phyloP scores from a whole-genome alignment of 2,329 filamentous ascomycete species.

The Meredithiella fracta region DNA sequence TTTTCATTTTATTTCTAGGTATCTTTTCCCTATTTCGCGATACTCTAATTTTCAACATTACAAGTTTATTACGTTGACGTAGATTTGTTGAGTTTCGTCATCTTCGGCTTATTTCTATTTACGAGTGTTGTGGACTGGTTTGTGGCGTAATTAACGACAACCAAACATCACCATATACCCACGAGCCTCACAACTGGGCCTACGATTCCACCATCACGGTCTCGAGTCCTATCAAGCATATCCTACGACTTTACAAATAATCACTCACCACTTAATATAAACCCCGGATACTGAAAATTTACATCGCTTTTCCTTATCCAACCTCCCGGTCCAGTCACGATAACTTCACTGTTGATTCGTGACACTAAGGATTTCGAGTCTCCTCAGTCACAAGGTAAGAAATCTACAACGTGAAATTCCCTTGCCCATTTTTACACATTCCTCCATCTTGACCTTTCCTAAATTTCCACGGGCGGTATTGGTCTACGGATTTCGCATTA shows the following conservation, averaged over 20 bases:
- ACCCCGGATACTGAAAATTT: not conserved
- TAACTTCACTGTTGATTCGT: constrained; percentile 4
- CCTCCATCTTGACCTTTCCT: not conserved
- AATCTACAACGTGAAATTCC: not conserved
- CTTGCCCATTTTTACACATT: not conserved
- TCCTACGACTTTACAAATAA: not conserved
- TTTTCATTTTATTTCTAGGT: not conserved
- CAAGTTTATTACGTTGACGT: not conserved
- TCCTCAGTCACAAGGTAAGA: not conserved
- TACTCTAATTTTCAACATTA: not conserved
- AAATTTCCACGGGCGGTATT: not conserved
- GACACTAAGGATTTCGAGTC: constrained; percentile 3
- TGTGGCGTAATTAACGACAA: no score
- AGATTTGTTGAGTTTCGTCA: not conserved
- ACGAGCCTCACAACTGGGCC: no score
- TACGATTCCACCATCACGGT: no score
- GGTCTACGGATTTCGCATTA: not conserved
- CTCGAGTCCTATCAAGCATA: no score
- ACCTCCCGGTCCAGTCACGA: not conserved
- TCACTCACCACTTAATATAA: not conserved
- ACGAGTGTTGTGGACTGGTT: no score
- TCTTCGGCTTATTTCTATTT: no score
- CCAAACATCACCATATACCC: no score
- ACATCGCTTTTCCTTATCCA: not conserved
- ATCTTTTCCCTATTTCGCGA: not conserved